phyloP scores from a whole-genome alignment of 768 basidiomycete species.

The Lactarius deliciosus region DNA sequence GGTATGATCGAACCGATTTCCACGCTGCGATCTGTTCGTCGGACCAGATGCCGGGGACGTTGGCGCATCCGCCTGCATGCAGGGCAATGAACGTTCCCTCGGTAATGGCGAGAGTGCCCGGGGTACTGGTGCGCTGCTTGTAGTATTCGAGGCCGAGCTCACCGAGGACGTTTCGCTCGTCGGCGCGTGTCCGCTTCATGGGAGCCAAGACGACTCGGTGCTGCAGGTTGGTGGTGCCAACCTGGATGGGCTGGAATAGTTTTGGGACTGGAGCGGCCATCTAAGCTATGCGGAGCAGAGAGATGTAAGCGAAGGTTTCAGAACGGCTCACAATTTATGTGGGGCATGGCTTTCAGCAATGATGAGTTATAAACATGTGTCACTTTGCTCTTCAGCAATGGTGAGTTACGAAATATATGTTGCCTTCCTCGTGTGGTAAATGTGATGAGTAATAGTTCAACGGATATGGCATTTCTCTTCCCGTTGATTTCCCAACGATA shows the following conservation, averaged over 20 bases:
- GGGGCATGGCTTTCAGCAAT: not conserved
- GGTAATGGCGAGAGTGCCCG: slow-evolving; percentile 56
- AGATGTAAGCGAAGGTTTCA: not conserved
- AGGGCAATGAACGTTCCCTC: slow-evolving; percentile 57
- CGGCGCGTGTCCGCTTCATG: slow-evolving; percentile 47
- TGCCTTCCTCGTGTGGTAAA: too few species aligned
- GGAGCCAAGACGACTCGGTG: slow-evolving; percentile 59
- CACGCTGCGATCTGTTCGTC: slow-evolving; percentile 52
- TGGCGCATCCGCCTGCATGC: slow-evolving; percentile 45
- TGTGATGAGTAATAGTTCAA: too few species aligned
- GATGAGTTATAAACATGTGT: too few species aligned
- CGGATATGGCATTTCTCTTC: not conserved
- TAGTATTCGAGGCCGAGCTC: slow-evolving; percentile 47
- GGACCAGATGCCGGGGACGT: slow-evolving; percentile 51
- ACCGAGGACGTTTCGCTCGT: slow-evolving; percentile 37
- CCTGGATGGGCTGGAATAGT: slow-evolving; percentile 48
- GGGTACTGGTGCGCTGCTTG: slow-evolving; percentile 44
- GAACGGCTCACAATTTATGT: not conserved
- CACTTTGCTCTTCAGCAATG: not conserved
- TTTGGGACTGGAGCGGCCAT: slow-evolving; percentile 9
- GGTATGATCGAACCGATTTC: slow-evolving; percentile 43
- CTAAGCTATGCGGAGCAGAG: not conserved
- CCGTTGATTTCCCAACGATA: not conserved
- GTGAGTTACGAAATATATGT: too few species aligned
- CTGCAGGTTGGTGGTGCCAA: slow-evolving; percentile 44